Evolutionary conservation across 495 filamentous ascomycete genomes (phyloP), one percentile per base, ranked within the genome.

Genomic region (Penicillium lagena): DNA sequence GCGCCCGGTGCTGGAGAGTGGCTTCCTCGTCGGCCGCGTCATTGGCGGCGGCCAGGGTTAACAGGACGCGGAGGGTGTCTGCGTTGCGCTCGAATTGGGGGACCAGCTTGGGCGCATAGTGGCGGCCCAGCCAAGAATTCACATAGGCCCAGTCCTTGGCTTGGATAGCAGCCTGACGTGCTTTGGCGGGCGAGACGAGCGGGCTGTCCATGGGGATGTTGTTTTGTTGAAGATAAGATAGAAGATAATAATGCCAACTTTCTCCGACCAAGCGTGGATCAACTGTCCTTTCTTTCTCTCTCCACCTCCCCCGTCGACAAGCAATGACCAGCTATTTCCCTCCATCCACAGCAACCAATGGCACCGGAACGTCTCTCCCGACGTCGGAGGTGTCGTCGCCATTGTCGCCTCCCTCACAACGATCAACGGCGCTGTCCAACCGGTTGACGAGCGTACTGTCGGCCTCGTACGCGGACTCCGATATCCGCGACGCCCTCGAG

Each of bases 91-190:
- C 90, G 62, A 95, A 93, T 6, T 71, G 51, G 1, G 83, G 84
- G 1, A 80, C 53, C 2, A 72, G 69, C 37, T 76, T 75, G 1
- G 85, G 80, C 7, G 73, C 64, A 56, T 83, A 90, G 50, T 86
- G 82, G 38, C 75, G 70, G 27, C 63, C 58, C 3, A 96, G 79
- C 89, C 90, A 96, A 63, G 71, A 66, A 69, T 94, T 86, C 54
- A 95, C 73, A 55, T 85, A 88, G 42, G 82, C 78, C 90, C 90
- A 96, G 71, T 95, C 89, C 58, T 87, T 87, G 38, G 86, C 84
- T 38, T 72, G 62, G 27, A 73, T 70, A 39, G 70, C 71, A 39
- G 66, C 69, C 45, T 71, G 69, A 13, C 69, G 66, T 13, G 70
- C 70, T 46, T 75, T 75, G 7, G 69, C 58, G 13, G 72, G 72